Percentiles rank a stretch among this genome's conserved stretches.
Conservation (phyloP, 108 stramenopile genomes). For the Skeletonema marinoi region DNA sequence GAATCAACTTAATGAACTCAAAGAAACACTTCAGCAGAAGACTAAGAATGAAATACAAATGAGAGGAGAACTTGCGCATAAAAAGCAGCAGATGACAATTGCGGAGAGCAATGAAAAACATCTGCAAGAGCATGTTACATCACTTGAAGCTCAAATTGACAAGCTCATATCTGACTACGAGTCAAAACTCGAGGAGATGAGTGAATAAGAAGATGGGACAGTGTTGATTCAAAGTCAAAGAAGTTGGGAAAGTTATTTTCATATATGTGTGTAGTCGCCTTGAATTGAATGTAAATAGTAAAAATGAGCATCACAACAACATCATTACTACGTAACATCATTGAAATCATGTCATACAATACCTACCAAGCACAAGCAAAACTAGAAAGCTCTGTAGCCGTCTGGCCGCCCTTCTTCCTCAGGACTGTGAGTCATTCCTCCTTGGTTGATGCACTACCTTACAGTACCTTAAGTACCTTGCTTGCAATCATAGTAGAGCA, state of each 20-base stretch:
- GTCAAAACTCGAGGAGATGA: slow-evolving; percentile 11
- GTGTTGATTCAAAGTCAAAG: not conserved
- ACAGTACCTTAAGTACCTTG: no score
- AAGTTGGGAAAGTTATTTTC: not conserved
- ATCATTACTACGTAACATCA: no score
- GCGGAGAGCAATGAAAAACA: slow-evolving; percentile 40
- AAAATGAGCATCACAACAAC: no score
- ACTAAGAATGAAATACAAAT: slow-evolving; percentile 22
- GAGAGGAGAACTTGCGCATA: slow-evolving; percentile 35
- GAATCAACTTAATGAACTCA: slow-evolving; percentile 1
- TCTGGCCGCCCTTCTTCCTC: no score
- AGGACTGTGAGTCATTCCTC: no score
- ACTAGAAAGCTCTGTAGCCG: no score
- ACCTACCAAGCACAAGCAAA: no score
- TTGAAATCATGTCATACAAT: no score
- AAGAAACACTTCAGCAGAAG: slow-evolving; percentile 15
- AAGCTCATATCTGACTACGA: slow-evolving; percentile 37
- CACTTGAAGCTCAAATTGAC: slow-evolving; percentile 39
- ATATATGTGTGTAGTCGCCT: no score
- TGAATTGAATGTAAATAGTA: no score
- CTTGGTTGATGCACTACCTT: no score
- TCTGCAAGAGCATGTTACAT: slow-evolving; percentile 35
- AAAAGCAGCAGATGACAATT: slow-evolving; percentile 22
- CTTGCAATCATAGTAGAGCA: no score
- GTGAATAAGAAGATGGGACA: not conserved